Conservation (phyloP, 805 yeast genomes). For the Danielozyma ontarioensis region DNA sequence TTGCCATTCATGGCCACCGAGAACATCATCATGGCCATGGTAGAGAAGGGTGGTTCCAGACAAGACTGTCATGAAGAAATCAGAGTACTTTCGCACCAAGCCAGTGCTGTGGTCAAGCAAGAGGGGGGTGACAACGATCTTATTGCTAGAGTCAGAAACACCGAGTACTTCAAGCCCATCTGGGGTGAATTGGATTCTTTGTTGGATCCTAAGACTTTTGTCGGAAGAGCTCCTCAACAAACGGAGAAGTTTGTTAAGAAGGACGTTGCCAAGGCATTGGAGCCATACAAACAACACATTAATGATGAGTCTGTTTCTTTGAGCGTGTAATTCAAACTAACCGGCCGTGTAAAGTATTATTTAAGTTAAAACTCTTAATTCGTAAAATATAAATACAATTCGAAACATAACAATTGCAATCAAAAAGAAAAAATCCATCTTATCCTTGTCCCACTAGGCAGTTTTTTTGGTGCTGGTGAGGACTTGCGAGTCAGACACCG, state of each 20-base stretch:
- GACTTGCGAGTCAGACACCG: no score
- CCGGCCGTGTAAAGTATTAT: no score
- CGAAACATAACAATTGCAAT: no score
- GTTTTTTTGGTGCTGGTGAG: no score
- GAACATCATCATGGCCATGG: conserved; percentile 99
- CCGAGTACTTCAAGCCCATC: conserved; percentile 82
- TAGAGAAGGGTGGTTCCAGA: conserved; percentile 94
- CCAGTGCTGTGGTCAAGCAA: conserved; percentile 94
- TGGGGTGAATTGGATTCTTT: conserved; percentile 76
- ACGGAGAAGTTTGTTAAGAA: conserved; percentile 85
- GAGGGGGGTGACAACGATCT: conserved; percentile 98
- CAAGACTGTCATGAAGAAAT: conserved; percentile 98
- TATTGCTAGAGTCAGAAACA: conserved; percentile 77
- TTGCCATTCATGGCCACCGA: conserved; percentile 99
- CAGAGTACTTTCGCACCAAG: conserved; percentile 95
- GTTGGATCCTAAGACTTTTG: conserved; percentile 89
- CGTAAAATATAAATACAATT: no score
- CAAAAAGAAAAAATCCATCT: no score
- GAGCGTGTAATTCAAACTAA: conserved; percentile 64
- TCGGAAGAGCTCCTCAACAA: conserved; percentile 98
- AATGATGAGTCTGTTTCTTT: conserved; percentile 68
- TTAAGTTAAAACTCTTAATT: no score
- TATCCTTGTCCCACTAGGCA: no score
- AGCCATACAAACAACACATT: conserved; percentile 56
- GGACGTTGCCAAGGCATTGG: conserved; percentile 81